Conservation (phyloP, 2,329 filamentous ascomycete species). For the Scedosporium dehoogii region DNA sequence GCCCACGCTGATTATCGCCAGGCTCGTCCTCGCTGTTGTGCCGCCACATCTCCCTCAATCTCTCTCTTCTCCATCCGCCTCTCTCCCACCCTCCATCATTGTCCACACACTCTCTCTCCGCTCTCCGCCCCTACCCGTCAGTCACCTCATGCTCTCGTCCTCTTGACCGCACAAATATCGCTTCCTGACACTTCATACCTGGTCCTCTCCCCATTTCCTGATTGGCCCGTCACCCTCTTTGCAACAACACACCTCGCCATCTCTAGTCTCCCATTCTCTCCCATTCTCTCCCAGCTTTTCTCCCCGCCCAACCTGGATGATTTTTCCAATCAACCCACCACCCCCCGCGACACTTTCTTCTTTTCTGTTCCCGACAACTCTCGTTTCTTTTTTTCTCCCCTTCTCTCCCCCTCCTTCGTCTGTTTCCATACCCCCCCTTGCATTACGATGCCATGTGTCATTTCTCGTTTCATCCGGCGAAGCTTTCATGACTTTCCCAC, state of each 20-base stretch:
- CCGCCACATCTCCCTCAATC: neutral
- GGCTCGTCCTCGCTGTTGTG: neutral
- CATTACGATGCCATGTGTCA: slow-evolving; percentile 7
- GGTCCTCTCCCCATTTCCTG: slow-evolving; percentile 3
- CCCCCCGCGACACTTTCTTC: neutral
- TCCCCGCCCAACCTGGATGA: slow-evolving; percentile 1
- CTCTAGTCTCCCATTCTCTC: neutral
- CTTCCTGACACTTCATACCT: neutral
- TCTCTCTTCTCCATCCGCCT: neutral
- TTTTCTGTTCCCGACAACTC: slow-evolving; percentile 4
- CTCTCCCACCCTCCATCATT: neutral
- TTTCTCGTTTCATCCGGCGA: slow-evolving; percentile 4
- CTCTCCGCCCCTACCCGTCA: neutral
- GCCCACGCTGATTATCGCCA: too few relatives aligned
- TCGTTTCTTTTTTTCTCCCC: neutral
- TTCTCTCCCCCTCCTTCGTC: neutral
- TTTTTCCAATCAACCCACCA: slow-evolving; percentile 6
- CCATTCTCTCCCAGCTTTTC: neutral
- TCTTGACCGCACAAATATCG: neutral
- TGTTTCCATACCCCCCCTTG: neutral
- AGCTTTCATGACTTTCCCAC: neutral
- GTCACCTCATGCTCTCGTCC: neutral
- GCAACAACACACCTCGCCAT: neutral
- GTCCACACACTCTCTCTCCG: neutral
- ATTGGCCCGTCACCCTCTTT: neutral